Evolutionary conservation across 148 eudicot genomes (phyloP).

Genomic region (Hydrangea macrophylla): DNA sequence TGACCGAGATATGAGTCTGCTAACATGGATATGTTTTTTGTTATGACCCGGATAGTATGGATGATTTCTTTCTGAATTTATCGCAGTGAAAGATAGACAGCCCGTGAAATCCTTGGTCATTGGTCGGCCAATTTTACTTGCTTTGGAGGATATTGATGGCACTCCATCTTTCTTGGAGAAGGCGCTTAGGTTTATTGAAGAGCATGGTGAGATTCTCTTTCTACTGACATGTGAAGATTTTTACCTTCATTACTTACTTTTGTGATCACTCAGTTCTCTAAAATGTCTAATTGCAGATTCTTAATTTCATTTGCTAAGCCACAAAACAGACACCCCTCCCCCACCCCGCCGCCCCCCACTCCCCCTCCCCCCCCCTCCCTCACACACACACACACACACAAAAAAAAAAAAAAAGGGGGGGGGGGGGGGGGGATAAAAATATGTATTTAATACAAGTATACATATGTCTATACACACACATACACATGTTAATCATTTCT

Average conservation of each 20-base stretch:
- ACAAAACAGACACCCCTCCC: too few relatives aligned
- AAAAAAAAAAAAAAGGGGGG: too few relatives aligned
- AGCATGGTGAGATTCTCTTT: conserved; percentile 53
- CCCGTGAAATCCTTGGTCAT: conserved; percentile 62
- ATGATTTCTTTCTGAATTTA: not conserved
- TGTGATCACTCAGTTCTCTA: not conserved
- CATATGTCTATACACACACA: too few relatives aligned
- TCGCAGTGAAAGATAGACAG: conserved; percentile 51
- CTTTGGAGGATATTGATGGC: conserved; percentile 95
- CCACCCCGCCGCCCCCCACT: too few relatives aligned
- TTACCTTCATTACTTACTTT: not conserved
- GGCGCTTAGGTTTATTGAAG: conserved; percentile 80
- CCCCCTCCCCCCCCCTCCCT: too few relatives aligned
- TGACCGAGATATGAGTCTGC: not conserved
- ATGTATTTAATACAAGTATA: too few relatives aligned
- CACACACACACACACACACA: too few relatives aligned
- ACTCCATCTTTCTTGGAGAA: conserved; percentile 94
- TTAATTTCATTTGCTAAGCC: not conserved
- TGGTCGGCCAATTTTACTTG: conserved; percentile 83
- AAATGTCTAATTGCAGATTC: not conserved
- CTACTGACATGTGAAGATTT: too few relatives aligned
- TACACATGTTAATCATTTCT: too few relatives aligned
- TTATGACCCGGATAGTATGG: not conserved
- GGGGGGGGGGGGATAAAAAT: too few relatives aligned
- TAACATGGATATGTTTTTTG: not conserved